Evolutionary conservation across 116 monocot species (phyloP), one percentile per base, ranked within the genome.

Genomic region (Iris pallida): DNA sequence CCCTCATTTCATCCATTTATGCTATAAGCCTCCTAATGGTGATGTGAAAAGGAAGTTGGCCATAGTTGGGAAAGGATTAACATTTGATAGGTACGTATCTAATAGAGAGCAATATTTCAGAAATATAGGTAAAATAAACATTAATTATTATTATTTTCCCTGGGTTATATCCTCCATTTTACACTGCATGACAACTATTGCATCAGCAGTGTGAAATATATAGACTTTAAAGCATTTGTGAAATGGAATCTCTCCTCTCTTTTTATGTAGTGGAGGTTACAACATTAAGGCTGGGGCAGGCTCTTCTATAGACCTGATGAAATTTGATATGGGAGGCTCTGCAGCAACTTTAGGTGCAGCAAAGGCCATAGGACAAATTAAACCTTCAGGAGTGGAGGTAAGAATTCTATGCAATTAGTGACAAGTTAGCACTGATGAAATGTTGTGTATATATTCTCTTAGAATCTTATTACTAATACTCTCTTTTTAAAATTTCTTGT

Each of bases 311-410:
- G 94, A 94, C 41, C 71, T 94, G 40, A 94, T 94, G 94, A 94
- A 94, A 69, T 94, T 85, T 77, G 94, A 94, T 53, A 94, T 94
- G 94, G 94, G 94, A 66, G 94, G 94, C 57, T 85, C 94, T 80
- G 94, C 90, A 49, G 94, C 94, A 58, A 62, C 84, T 57, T 78
- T 94, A 69, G 94, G 94, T 58, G 94, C 94, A 15, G 89, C 90
- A 76, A 90, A 90, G 81, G 94, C 94, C 20, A 85, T 94, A 59
- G 94, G 80, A 45, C 80, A 85, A 72, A 94, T 94, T 49, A 94
- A 90, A 59, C 94, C 94, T 65, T 80, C 74, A 11, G 89, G 94
- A 66, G 94, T 94, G 42, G 94, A 94, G 85, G 93, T 74, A 81
- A 76, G 65, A 68, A 45, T 70, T 55, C 69, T 61, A 47, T 65